phyloP scores from a whole-genome alignment of 345 rosid genomes.

The Eucalyptus leucophloia region DNA sequence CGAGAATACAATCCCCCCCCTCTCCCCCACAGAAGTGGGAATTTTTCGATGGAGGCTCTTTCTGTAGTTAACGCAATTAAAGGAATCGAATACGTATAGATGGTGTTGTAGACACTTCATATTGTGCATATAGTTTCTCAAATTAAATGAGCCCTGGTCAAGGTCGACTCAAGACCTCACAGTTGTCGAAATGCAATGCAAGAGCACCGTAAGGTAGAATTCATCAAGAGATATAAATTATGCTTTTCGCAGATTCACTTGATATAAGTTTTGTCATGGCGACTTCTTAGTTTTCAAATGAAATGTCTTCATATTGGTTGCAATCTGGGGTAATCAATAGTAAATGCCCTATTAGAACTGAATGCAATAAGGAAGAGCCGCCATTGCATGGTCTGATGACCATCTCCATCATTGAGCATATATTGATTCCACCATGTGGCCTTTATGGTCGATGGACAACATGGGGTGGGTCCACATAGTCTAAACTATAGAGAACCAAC shows the following conservation, averaged over 20 bases:
- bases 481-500: not conserved
- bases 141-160: not conserved
- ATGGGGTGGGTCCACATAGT: not conserved
- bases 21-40: not conserved
- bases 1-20: not conserved
- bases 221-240: not conserved
- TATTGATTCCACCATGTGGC: not conserved
- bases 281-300: not conserved
- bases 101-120: not conserved
- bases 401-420: not conserved
- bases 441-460: not conserved
- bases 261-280: not conserved
- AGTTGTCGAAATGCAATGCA: not conserved
- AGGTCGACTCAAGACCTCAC: not conserved
- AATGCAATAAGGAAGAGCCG: not conserved
- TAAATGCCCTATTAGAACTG: not conserved
- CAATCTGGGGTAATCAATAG: not conserved
- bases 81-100: not conserved
- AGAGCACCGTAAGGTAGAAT: not conserved
- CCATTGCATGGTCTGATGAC: not conserved
- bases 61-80: not conserved
- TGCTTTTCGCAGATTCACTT: not conserved
- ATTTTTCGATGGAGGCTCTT: not conserved
- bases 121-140: not conserved
- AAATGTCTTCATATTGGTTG: not conserved